phyloP scores from a whole-genome alignment of 1,284 basidiomycete species.

The Phylloboletellus chloephorus region DNA sequence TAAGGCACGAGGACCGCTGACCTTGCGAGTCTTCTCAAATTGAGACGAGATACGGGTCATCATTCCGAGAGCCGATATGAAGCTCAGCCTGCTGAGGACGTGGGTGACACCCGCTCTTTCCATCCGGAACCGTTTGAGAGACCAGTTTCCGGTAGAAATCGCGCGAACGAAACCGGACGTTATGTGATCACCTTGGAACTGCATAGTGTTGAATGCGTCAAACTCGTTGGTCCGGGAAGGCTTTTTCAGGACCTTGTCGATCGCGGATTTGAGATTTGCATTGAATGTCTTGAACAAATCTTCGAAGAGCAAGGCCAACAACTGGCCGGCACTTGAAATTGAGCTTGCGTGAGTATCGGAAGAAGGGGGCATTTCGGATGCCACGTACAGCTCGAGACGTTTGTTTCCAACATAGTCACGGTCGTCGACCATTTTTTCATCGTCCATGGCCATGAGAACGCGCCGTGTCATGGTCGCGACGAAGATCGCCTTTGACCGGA shows the following conservation, averaged over 20 bases:
- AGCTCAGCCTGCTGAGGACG: constrained; percentile 90
- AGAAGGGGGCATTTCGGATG: constrained; percentile 4
- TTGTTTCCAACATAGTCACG: constrained; percentile 99
- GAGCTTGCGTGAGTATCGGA: constrained; percentile 12
- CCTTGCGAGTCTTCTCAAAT: constrained; percentile 99
- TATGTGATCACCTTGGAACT: constrained; percentile 91
- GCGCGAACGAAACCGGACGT: constrained; percentile 96
- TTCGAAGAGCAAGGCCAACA: constrained; percentile 94
- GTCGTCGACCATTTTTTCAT: constrained; percentile 97
- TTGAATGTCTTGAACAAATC: constrained; percentile 99
- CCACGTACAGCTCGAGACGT: constrained; percentile 86
- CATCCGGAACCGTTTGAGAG: constrained; percentile 99
- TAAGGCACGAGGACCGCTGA: constrained; percentile 94
- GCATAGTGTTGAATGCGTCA: constrained; percentile 92
- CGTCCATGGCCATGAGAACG: constrained; percentile 94
- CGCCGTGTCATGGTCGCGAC: constrained; percentile 97
- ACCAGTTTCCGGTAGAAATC: constrained; percentile 99
- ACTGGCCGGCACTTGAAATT: constrained; percentile 85
- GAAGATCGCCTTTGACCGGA: constrained; percentile 94
- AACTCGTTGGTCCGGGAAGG: constrained; percentile 93
- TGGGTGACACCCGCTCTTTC: constrained; percentile 98
- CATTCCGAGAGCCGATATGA: constrained; percentile 98
- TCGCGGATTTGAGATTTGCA: constrained; percentile 89
- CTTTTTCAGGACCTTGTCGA: constrained; percentile 98
- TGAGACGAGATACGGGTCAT: constrained; percentile 99